Evolutionary conservation across 2,329 filamentous ascomycete species (phyloP).

Genomic region (Paramyrothecium roridum): DNA sequence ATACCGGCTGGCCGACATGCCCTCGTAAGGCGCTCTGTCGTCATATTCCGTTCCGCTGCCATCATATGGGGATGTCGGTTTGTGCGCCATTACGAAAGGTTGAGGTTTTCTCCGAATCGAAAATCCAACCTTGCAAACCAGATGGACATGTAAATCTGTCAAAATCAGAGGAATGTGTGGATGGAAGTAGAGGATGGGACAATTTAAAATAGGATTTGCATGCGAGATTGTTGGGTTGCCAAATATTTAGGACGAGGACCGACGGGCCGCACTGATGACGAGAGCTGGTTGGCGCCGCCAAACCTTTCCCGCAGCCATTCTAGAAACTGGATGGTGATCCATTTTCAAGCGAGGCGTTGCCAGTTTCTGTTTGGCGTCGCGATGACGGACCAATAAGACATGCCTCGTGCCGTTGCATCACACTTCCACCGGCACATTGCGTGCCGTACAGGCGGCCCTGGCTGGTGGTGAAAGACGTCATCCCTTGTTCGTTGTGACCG

Average conservation of each 20-base stretch:
- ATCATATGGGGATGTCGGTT: not conserved
- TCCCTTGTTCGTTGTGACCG: not conserved
- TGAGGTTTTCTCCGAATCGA: no score
- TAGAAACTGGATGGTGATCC: not conserved
- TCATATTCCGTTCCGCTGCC: slow-evolving; percentile 14
- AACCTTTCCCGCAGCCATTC: not conserved
- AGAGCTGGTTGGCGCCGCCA: no score
- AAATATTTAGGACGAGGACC: no score
- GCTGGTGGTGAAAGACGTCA: not conserved
- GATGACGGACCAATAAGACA: not conserved
- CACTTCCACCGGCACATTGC: not conserved
- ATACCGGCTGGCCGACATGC: slow-evolving; percentile 47
- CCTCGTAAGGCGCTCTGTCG: slow-evolving; percentile 40
- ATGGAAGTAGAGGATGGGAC: no score
- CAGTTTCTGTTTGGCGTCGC: not conserved
- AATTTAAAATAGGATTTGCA: no score
- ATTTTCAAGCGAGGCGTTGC: not conserved
- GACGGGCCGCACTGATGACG: no score
- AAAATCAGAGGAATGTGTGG: no score
- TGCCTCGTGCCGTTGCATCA: not conserved
- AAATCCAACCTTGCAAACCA: no score
- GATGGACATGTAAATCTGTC: no score
- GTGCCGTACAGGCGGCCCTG: not conserved
- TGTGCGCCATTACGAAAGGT: slow-evolving; percentile 5
- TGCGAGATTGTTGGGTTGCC: no score